phyloP scores from a whole-genome alignment of 352 stramenopile species.

The Pythium insidiosum region DNA sequence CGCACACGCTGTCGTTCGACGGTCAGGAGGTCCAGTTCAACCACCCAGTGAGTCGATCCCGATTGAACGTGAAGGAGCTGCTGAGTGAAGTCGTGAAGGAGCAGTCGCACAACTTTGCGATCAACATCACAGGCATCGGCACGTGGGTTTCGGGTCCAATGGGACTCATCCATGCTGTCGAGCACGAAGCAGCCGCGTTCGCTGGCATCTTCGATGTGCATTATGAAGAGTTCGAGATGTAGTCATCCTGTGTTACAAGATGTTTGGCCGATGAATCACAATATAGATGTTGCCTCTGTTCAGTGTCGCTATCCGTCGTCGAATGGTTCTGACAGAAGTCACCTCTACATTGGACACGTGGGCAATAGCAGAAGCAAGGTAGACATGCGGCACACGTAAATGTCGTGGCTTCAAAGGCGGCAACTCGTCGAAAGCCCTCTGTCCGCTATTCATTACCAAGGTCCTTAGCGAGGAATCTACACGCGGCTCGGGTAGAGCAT shows the following conservation, averaged over 20 bases:
- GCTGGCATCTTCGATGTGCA: conserved; percentile 85
- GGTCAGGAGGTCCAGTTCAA: conserved; percentile 71
- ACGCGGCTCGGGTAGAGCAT: conserved; percentile 99
- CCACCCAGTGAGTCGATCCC: conserved; percentile 55
- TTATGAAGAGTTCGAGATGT: conserved; percentile 87
- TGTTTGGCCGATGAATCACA: no score
- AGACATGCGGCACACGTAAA: no score
- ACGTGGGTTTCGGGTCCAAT: conserved; percentile 82
- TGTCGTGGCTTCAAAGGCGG: no score
- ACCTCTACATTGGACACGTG: no score
- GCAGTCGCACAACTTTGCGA: conserved; percentile 77
- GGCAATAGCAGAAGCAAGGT: no score
- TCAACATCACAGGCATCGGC: conserved; percentile 72
- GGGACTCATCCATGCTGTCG: conserved; percentile 67
- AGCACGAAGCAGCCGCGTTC: conserved; percentile 65
- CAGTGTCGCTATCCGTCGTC: no score
- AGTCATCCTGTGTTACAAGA: no score
- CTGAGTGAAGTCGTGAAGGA: conserved; percentile 78
- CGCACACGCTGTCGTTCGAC: conserved; percentile 72
- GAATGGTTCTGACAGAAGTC: no score
- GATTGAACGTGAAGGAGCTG: conserved; percentile 70
- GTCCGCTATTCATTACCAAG: conserved; percentile 36
- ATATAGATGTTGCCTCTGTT: no score
- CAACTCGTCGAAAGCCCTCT: conserved; percentile 29
- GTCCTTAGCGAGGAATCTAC: conserved; percentile 50